Percentiles rank a stretch among this genome's conserved stretches.
Conservation (phyloP, 768 basidiomycete genomes). For the Astraeus odoratus region DNA sequence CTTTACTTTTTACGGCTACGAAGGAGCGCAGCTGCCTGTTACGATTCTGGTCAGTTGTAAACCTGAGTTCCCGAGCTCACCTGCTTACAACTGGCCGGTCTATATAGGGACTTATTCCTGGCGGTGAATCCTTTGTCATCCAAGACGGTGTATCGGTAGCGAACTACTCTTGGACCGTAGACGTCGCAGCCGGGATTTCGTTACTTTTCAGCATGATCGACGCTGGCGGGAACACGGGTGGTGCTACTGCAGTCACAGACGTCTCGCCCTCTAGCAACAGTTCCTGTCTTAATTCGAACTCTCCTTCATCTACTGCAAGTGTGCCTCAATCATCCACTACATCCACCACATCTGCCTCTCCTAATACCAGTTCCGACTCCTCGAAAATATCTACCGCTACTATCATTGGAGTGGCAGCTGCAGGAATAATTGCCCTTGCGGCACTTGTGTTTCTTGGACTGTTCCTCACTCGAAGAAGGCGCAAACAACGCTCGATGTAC, state of each 20-base stretch:
- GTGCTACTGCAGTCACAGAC: constrained; percentile 45
- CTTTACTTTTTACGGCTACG: constrained; percentile 40
- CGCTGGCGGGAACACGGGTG: constrained; percentile 44
- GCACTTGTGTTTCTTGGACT: constrained; percentile 43
- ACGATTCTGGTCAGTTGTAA: constrained; percentile 41
- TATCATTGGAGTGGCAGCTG: constrained; percentile 44
- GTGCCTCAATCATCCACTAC: constrained; percentile 16
- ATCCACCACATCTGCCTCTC: constrained; percentile 12
- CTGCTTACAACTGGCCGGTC: constrained; percentile 1
- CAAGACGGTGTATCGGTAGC: constrained; percentile 30
- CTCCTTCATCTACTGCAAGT: constrained; percentile 46
- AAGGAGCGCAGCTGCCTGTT: constrained; percentile 43
- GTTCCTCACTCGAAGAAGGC: constrained; percentile 38
- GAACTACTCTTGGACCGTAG: constrained; percentile 48
- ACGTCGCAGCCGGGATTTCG: constrained; percentile 51
- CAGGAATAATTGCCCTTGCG: constrained; percentile 47
- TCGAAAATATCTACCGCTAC: constrained; percentile 35
- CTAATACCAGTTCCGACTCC: constrained; percentile 16
- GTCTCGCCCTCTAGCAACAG: constrained; percentile 43
- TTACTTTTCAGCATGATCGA: constrained; percentile 54
- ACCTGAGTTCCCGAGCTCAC: not conserved
- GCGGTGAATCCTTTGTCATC: constrained; percentile 45
- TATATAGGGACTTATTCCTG: constrained; percentile 54
- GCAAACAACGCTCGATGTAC: constrained; percentile 20
- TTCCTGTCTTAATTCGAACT: constrained; percentile 45